A percentile compares a stretch with the other conserved stretches of the same genome.
These are phyloP conservation scores for Brassica hybrid DNA, from an alignment of 441 rosid genomes.

Conservation along the genomic window DNA sequence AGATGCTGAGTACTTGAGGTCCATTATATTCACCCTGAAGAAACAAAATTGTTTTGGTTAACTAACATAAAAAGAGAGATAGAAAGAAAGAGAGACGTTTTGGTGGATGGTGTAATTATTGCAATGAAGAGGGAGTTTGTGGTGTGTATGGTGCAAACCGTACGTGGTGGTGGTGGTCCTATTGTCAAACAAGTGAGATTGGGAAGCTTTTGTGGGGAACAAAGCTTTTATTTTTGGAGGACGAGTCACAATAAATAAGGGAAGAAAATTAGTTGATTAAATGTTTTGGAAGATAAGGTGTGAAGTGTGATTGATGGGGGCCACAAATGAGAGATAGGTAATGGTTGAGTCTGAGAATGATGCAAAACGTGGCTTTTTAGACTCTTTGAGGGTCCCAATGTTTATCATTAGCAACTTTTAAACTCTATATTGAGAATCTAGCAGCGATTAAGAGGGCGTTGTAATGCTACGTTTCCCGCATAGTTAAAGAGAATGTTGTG, in stretches of 20 bases:
- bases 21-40: constrained; percentile 37
- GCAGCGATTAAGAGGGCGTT: constrained; percentile 15
- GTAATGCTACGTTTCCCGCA: constrained; percentile 8
- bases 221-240: constrained; percentile 23
- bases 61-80: constrained; percentile 1
- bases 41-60: not conserved
- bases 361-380: constrained; percentile 21
- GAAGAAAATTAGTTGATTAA: constrained; percentile 14
- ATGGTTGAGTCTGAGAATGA: constrained; percentile 25
- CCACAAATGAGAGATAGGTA: constrained; percentile 7
- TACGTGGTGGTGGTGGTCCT: constrained; percentile 47
- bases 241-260: constrained; percentile 31
- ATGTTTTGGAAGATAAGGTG: constrained; percentile 37
- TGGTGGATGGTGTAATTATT: constrained; percentile 35
- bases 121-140: constrained; percentile 36
- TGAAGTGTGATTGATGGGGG: constrained; percentile 34
- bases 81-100: constrained; percentile 16
- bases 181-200: constrained; percentile 31
- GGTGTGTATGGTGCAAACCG: constrained; percentile 41
- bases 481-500: constrained; percentile 27
- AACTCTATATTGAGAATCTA: constrained; percentile 21
- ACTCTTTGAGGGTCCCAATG: constrained; percentile 29
- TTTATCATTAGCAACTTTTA: constrained; percentile 11
- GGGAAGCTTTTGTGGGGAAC: constrained; percentile 45
- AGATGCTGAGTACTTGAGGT: constrained; percentile 36